Evolutionary conservation across 805 yeast genomes (phyloP).

Genomic region (Teunomyces lycoperdinae): DNA sequence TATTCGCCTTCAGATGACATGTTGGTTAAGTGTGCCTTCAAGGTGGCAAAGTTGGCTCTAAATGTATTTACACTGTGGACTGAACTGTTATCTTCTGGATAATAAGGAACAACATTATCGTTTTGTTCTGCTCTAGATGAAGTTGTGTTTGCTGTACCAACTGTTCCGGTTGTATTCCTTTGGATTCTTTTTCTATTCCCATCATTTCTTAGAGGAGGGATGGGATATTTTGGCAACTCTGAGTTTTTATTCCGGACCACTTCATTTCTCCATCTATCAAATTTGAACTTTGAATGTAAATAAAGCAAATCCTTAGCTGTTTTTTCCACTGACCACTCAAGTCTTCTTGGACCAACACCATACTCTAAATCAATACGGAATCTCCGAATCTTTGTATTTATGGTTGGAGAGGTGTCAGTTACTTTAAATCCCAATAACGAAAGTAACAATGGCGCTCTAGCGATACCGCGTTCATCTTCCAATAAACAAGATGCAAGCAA

Average conservation of each 20-base stretch:
- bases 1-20: slow-evolving; percentile 20
- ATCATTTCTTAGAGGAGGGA: slow-evolving; percentile 32
- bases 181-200: neutral
- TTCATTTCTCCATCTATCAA: slow-evolving; percentile 38
- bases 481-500: slow-evolving; percentile 72
- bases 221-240: slow-evolving; percentile 45
- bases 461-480: slow-evolving; percentile 70
- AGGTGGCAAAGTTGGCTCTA: slow-evolving; percentile 24
- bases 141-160: neutral
- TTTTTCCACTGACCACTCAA: slow-evolving; percentile 78
- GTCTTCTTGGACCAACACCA: slow-evolving; percentile 76
- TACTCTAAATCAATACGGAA: slow-evolving; percentile 79
- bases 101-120: neutral
- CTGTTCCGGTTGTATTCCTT: neutral
- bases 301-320: slow-evolving; percentile 68
- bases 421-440: slow-evolving; percentile 70
- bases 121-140: neutral
- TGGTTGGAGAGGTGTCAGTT: slow-evolving; percentile 44
- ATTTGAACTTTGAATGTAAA: slow-evolving; percentile 66
- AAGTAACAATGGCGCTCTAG: slow-evolving; percentile 79
- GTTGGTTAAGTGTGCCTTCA: slow-evolving; percentile 30
- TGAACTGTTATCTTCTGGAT: slow-evolving; percentile 18
- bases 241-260: slow-evolving; percentile 30
- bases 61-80: slow-evolving; percentile 14
- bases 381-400: slow-evolving; percentile 39